Evolutionary conservation across 2,329 filamentous ascomycete species (phyloP).

Genomic region (Trichoderma afroharzianum): DNA sequence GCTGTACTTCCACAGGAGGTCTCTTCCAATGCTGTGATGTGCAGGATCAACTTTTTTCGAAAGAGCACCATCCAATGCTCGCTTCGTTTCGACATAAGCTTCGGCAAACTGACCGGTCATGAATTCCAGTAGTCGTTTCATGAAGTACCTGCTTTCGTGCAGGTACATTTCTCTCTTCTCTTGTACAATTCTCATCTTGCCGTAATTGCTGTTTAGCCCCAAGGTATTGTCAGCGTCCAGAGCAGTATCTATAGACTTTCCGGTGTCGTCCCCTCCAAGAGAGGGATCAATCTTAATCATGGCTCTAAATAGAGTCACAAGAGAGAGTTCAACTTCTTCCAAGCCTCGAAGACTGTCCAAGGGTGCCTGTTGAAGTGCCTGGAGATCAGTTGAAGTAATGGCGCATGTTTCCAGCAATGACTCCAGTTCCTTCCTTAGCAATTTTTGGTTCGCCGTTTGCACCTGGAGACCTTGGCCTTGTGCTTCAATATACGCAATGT

Average conservation of each 20-base stretch:
- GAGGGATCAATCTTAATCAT: constrained; percentile 91
- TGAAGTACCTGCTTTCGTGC: constrained; percentile 70
- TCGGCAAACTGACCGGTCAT: constrained; percentile 78
- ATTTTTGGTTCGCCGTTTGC: constrained; percentile 93
- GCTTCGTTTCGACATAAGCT: constrained; percentile 66
- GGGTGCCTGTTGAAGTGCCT: constrained; percentile 68
- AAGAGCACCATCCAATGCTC: constrained; percentile 57
- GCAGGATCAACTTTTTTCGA: constrained; percentile 65
- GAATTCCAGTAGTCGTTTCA: constrained; percentile 75
- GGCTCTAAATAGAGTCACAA: constrained; percentile 83
- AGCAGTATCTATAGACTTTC: constrained; percentile 48
- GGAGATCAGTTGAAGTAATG: constrained; percentile 72
- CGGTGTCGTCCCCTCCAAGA: constrained; percentile 53
- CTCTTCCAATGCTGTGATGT: constrained; percentile 69
- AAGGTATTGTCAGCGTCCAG: constrained; percentile 40
- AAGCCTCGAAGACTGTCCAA: constrained; percentile 69
- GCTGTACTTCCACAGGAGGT: constrained; percentile 80
- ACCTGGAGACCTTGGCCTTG: constrained; percentile 96
- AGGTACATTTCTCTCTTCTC: constrained; percentile 92
- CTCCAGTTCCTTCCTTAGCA: constrained; percentile 84
- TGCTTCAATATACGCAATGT: constrained; percentile 95
- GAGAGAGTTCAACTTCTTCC: constrained; percentile 70
- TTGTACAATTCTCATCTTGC: constrained; percentile 88
- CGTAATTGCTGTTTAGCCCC: constrained; percentile 68
- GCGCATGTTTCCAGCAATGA: constrained; percentile 87